These are phyloP conservation scores for Aechmea fasciata DNA, from an alignment of 176 grass and related monocot species.

Conservation along the genomic window DNA sequence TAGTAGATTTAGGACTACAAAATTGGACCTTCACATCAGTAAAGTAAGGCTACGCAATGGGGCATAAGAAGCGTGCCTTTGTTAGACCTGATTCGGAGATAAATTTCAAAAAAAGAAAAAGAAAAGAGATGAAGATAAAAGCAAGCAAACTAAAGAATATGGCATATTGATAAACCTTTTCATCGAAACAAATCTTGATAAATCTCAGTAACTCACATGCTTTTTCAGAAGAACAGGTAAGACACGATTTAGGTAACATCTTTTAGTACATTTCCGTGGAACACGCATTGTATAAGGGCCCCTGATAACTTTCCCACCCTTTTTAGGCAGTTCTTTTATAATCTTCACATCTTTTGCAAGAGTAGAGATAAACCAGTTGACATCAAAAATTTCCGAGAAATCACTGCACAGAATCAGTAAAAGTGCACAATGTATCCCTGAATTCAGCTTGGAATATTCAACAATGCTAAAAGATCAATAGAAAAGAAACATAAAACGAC, in stretches of 20 bases:
- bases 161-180: constrained; percentile 15
- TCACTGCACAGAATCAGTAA: constrained; percentile 57
- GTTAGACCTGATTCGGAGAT: too few relatives aligned
- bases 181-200: constrained; percentile 13
- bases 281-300: constrained; percentile 80
- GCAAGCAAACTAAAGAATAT: constrained; percentile 1
- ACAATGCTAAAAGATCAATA: constrained; percentile 8
- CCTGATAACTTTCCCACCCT: constrained; percentile 38
- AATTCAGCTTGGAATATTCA: constrained; percentile 5
- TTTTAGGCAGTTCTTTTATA: constrained; percentile 70
- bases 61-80: too few relatives aligned
- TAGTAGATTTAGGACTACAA: not conserved
- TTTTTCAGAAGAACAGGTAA: constrained; percentile 88
- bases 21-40: too few relatives aligned
- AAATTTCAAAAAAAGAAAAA: constrained; percentile 14
- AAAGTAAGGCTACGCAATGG: too few relatives aligned
- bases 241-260: constrained; percentile 84
- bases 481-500: constrained; percentile 4
- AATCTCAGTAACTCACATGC: constrained; percentile 53
- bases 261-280: constrained; percentile 73
- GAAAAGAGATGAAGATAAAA: constrained; percentile 13
- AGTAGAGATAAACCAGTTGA: constrained; percentile 67
- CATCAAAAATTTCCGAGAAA: constrained; percentile 79
- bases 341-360: constrained; percentile 83
- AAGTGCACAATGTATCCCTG: not conserved